phyloP scores from a whole-genome alignment of 805 yeast species.

The Candida pseudofarinosa region DNA sequence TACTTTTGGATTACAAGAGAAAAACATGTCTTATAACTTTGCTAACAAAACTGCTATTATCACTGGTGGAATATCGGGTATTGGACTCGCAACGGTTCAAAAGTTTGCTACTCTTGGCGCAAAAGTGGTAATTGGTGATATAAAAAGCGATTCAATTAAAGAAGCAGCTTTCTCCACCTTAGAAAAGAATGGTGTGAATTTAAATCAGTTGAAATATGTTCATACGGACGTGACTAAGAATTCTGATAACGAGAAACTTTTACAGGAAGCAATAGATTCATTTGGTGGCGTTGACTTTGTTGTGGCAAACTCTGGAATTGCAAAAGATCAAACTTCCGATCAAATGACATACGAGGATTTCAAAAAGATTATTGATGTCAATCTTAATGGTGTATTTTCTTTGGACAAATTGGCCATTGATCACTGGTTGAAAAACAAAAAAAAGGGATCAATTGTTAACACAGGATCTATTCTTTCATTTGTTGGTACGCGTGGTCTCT shows the following conservation, averaged over 20 bases:
- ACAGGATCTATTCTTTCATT: conserved; percentile 34
- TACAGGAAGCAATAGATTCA: conserved; percentile 18
- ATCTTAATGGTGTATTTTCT: conserved; percentile 11
- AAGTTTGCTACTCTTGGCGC: conserved; percentile 13
- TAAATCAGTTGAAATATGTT: conserved; percentile 5
- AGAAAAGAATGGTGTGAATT: conserved; percentile 3
- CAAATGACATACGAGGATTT: conserved; percentile 11
- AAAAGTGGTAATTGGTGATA: conserved; percentile 15
- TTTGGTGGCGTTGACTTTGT: conserved; percentile 11
- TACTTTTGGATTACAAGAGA: too few relatives aligned
- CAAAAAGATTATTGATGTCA: conserved; percentile 8
- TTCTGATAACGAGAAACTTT: conserved; percentile 4
- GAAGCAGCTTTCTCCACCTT: conserved; percentile 5
- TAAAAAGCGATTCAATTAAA: conserved; percentile 3
- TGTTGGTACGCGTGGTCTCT: conserved; percentile 24
- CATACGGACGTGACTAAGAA: conserved; percentile 8
- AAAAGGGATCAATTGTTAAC: conserved; percentile 33
- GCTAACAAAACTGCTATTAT: conserved; percentile 11
- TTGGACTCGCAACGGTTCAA: conserved; percentile 13
- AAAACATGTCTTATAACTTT: conserved; percentile 8
- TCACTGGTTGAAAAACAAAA: conserved; percentile 7
- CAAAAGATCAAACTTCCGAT: conserved; percentile 3
- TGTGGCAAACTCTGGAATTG: conserved; percentile 14
- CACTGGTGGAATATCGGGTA: conserved; percentile 16
- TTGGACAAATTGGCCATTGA: conserved; percentile 10